Evolutionary conservation across 1,284 basidiomycete species (phyloP), one percentile per base, ranked within the genome.

Genomic region (Anthracocystis walkeri): DNA sequence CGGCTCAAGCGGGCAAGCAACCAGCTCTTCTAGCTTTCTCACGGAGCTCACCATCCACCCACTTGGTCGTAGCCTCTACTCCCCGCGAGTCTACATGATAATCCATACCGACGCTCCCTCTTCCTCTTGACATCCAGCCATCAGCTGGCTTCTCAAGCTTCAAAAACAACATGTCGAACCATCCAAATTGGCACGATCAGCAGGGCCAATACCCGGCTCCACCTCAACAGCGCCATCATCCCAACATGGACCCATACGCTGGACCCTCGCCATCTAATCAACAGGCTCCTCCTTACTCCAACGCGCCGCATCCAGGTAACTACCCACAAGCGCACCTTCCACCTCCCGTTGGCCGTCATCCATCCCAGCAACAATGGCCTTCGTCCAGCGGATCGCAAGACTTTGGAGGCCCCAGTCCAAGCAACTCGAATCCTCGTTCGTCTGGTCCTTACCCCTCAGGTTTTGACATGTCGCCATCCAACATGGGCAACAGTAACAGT

Each of bases 161-260:
- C 27, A n/a, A 31, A 35, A 20, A 65, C 25, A 52, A 25, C 27
- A 74, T 75, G 72, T 59, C 67, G 23, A 75, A 58, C n/a, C 72
- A 75, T 58, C 46, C 51, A 31, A 52, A 52, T 29, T 70, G 67
- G 72, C 72, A 75, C 57, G 72, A 67, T 35, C 72, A 62, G 54
- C 72, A 70, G 27, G 46, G 11, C 25, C 67, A 60, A 16, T 67
- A 64, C 41, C 38, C 66, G 8, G 45, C 35, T 1, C 62, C 58
- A 16, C 48, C 46, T 5, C 64, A 62, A 50, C 57, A 49, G 33
- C 72, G 67, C n/a, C 72, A 75, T 35, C 66, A 75, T 42, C 44
- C 66, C 42, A 59, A 59, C 54, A 69, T 69, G 63, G 59, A 70
- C 18, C 57, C 63, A 3, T 70, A 75, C 53, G 25, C 50, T 18